Conservation (phyloP, 352 stramenopile genomes). For the Pseudoperonospora humuli region DNA sequence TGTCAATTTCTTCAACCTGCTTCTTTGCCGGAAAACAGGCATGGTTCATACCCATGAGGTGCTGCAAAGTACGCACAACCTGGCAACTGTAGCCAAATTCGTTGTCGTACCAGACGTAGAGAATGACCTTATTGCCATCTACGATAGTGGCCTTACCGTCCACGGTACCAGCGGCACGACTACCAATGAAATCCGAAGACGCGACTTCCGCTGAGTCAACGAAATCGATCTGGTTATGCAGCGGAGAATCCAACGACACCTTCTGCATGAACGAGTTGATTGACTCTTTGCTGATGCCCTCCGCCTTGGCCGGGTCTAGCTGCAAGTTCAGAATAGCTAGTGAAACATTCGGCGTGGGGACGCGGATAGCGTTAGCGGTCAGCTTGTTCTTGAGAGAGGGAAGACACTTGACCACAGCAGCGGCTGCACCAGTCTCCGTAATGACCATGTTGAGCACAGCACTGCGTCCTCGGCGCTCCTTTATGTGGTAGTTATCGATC, state of each 20-base stretch:
- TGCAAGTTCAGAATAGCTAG: slow-evolving; percentile 95
- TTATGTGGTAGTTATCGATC: slow-evolving; percentile 86
- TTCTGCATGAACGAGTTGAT: slow-evolving; percentile 77
- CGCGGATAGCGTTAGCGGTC: slow-evolving; percentile 97
- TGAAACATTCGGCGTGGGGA: slow-evolving; percentile 97
- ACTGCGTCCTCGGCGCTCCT: slow-evolving; percentile 78
- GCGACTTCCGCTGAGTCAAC: slow-evolving; percentile 77
- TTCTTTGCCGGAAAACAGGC: slow-evolving; percentile 59
- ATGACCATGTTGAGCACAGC: slow-evolving; percentile 88
- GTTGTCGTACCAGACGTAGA: slow-evolving; percentile 90
- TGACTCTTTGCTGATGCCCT: slow-evolving; percentile 53
- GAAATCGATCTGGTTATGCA: slow-evolving; percentile 87
- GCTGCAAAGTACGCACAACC: slow-evolving; percentile 75
- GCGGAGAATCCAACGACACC: slow-evolving; percentile 70
- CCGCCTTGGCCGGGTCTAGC: slow-evolving; percentile 72
- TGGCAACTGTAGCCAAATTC: slow-evolving; percentile 87
- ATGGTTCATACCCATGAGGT: slow-evolving; percentile 72
- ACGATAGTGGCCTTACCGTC: slow-evolving; percentile 84
- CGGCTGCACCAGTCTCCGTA: slow-evolving; percentile 77
- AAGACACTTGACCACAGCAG: slow-evolving; percentile 83
- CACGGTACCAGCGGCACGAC: slow-evolving; percentile 60
- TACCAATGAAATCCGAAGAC: slow-evolving; percentile 80
- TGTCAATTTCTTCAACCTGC: slow-evolving; percentile 64
- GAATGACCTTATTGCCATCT: slow-evolving; percentile 72
- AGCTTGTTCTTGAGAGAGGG: slow-evolving; percentile 95